Base-by-base conservation (phyloP, 306 rosid species). In the Hippophae tibetana region DNA sequence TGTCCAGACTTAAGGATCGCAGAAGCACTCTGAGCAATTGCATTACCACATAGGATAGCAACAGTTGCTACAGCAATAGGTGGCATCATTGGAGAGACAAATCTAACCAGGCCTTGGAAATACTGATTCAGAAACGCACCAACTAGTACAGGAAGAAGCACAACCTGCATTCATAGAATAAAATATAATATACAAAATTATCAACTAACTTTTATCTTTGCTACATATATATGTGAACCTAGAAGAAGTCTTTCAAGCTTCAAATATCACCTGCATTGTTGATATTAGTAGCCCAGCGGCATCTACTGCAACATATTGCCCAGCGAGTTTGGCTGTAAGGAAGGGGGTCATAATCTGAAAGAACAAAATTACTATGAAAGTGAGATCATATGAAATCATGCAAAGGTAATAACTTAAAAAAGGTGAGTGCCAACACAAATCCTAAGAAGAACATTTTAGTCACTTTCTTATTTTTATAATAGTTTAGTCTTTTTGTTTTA, bases 51-150 rank as follows among this genome's bases (percentile, higher is more conserved):
- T 52, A 90, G 74, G 75, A 82, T 54, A 47, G 94, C 94, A 44
- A 86, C 94, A 6, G 95, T 86, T 61, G 61, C 72, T n/a, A 90
- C 97, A 41, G 95, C 95, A 47, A 90, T 9, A 31, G 94, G 78
- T 13, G 97, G 94, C 97, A 90, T 84, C 70, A 86, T 31, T 1
- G 94, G 95, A 54, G 87, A 80, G 58, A 84, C 70, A 31, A 84
- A 40, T 59, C 70, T 78, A 68, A 90, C 95, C 53, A 84, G 62
- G 57, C 90, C 77, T 49, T 84, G 81, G 78, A 86, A 81, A 70
- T 73, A 84, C 67, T 86, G 95, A 69, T 90, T 90, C 67, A 90
- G 81, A 67, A 90, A 78, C 13, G 97, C 95, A 62, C 94, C 90
- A 8, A 56, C 85, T 48, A 90, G 26, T 6, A 86, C 97, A 8